These are phyloP conservation scores for Fusarium abutilonis DNA, from an alignment of 2,329 filamentous ascomycete species.

Conservation along the genomic window DNA sequence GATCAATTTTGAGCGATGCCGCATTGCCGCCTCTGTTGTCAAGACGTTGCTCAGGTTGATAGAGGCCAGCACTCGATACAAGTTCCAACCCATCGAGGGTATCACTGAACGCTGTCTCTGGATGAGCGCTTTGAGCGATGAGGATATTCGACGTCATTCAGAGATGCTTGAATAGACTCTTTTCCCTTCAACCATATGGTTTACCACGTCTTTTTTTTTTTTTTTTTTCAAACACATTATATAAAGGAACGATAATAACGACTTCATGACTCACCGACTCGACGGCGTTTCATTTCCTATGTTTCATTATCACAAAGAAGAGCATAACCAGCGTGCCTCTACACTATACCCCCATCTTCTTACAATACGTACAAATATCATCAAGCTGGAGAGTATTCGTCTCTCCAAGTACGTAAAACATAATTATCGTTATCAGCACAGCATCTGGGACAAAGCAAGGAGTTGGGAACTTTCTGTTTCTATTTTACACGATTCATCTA, in stretches of 20 bases:
- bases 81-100: constrained; percentile 78
- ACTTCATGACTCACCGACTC: constrained; percentile 37
- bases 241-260: constrained; percentile 28
- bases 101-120: constrained; percentile 85
- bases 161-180: constrained; percentile 57
- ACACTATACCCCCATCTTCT: constrained; percentile 31
- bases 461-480: constrained; percentile 40
- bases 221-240: constrained; percentile 5
- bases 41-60: constrained; percentile 83
- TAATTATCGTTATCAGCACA: constrained; percentile 32
- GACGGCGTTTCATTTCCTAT: constrained; percentile 34
- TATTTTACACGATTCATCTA: constrained; percentile 30
- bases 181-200: not conserved
- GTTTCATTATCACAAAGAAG: constrained; percentile 33
- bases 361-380: constrained; percentile 13
- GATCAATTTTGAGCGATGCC: constrained; percentile 85
- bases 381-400: not conserved
- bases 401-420: constrained; percentile 14
- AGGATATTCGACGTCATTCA: constrained; percentile 72
- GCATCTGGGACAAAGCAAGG: constrained; percentile 43
- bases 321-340: constrained; percentile 37
- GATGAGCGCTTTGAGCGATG: constrained; percentile 79
- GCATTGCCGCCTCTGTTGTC: constrained; percentile 78
- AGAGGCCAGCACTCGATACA: constrained; percentile 79
- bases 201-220: not conserved